Percentiles rank a stretch among this genome's conserved stretches.
Evolutionary conservation across 2,329 filamentous ascomycete genomes (phyloP).

Genomic region (Bertia moriformis): DNA sequence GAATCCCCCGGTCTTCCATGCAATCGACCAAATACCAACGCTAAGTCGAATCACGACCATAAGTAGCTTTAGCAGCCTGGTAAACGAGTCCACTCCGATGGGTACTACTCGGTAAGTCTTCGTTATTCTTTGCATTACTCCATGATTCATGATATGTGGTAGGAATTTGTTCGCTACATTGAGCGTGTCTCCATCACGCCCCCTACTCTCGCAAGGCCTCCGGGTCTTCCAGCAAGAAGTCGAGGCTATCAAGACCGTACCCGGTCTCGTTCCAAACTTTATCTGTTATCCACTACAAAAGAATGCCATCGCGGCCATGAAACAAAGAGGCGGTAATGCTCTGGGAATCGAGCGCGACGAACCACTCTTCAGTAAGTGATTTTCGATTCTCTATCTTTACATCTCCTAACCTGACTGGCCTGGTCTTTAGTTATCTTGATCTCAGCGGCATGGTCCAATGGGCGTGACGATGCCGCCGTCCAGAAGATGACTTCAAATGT

Average conservation of each 20-base stretch:
- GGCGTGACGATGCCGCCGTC: not conserved
- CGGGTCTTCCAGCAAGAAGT: not conserved
- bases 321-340: not conserved
- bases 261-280: not conserved
- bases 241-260: not conserved
- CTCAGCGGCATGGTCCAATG: not conserved
- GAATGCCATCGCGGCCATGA: not conserved
- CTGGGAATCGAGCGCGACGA: not conserved
- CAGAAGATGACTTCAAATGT: not conserved
- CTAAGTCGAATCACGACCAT: no score
- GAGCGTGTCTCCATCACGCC: not conserved
- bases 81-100: no score
- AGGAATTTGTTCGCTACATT: not conserved
- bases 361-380: not conserved
- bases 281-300: not conserved
- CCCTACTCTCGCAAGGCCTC: not conserved
- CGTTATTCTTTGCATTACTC: no score
- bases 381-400: not conserved
- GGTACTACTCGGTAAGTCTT: not conserved
- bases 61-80: no score
- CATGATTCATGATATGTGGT: not conserved
- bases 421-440: not conserved
- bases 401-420: not conserved
- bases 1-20: not conserved
- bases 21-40: not conserved